Evolutionary conservation across 768 basidiomycete genomes (phyloP).

Genomic region (Termitomyces sp.): DNA sequence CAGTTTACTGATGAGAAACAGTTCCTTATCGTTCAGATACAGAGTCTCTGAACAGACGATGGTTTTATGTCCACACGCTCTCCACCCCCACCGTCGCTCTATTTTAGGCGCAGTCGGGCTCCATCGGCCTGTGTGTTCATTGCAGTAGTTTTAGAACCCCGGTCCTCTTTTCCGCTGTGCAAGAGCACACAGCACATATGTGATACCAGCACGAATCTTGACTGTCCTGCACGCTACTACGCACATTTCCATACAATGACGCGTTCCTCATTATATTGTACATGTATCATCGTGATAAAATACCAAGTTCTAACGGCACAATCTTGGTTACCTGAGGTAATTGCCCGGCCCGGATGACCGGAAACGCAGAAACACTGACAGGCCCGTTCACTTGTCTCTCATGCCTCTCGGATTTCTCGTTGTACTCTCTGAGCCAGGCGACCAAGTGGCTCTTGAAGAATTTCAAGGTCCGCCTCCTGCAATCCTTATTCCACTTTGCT

Average conservation of each 20-base stretch:
- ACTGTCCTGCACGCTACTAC: neutral
- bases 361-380: too few species aligned
- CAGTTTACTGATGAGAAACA: conserved; percentile 98
- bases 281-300: conserved; percentile 3
- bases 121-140: neutral
- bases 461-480: conserved; percentile 33
- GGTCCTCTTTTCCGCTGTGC: neutral
- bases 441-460: conserved; percentile 36
- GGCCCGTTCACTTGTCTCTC: neutral
- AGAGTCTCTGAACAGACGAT: conserved; percentile 47
- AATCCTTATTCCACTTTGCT: neutral
- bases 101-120: neutral
- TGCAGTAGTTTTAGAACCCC: neutral
- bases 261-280: conserved; percentile 5
- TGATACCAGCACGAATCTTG: conserved; percentile 12
- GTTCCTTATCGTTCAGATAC: conserved; percentile 91
- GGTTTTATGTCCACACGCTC: neutral
- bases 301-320: neutral
- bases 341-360: neutral
- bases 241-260: conserved; percentile 2
- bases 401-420: conserved; percentile 42
- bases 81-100: neutral
- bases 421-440: conserved; percentile 42
- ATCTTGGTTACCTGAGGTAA: too few species aligned
- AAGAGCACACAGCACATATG: neutral